Conservation (phyloP, 225 moss, liverwort and hornwort species). For the Thuidium tamariscinum region DNA sequence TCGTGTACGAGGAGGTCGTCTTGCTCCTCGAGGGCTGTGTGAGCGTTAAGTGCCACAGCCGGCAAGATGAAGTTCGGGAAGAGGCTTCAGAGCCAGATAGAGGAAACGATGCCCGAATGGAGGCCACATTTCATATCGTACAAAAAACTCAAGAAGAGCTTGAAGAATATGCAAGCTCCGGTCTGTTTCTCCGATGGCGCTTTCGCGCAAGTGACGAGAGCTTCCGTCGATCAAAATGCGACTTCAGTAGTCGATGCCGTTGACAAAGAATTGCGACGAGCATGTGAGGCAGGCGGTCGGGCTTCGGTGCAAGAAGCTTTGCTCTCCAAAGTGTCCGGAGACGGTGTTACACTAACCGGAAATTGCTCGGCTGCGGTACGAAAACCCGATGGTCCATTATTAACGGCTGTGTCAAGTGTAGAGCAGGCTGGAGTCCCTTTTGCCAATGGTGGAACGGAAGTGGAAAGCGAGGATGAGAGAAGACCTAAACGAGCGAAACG, state of each 20-base stretch:
- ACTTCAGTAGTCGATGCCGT: conserved; percentile 24
- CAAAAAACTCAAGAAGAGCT: conserved; percentile 48
- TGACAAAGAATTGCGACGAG: conserved; percentile 33
- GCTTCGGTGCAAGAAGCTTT: conserved; percentile 2
- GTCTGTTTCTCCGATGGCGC: conserved; percentile 40
- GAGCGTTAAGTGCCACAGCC: not conserved
- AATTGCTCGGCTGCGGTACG: not conserved
- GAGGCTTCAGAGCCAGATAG: conserved; percentile 50
- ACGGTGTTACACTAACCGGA: not conserved
- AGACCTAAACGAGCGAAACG: conserved; percentile 7
- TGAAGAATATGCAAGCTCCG: conserved; percentile 32
- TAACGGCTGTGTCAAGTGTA: not conserved
- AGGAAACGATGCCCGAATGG: conserved; percentile 64
- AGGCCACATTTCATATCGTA: conserved; percentile 50
- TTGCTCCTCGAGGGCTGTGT: not conserved
- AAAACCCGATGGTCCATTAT: not conserved
- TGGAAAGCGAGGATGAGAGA: not conserved
- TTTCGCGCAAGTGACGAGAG: conserved; percentile 1
- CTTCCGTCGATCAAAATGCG: not conserved
- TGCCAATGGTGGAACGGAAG: not conserved
- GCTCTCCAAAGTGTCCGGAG: not conserved
- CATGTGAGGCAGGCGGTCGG: conserved; percentile 21
- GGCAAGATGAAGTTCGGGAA: conserved; percentile 58
- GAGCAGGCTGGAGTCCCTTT: not conserved
- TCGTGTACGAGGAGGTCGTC: not conserved